phyloP scores from a whole-genome alignment of 176 grass and related monocot genomes.

The Chloris gayana region DNA sequence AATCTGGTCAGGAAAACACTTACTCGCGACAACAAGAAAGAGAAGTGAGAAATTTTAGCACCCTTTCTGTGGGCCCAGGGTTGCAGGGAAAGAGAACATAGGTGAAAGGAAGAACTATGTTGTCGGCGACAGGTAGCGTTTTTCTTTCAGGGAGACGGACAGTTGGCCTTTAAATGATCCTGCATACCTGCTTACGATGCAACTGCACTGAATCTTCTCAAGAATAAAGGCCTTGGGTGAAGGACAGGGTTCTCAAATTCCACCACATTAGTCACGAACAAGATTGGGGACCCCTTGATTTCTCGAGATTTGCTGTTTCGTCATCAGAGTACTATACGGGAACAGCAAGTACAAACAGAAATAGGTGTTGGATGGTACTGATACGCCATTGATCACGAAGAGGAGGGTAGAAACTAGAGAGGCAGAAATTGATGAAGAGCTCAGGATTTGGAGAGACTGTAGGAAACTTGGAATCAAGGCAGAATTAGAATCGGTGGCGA shows the following conservation, averaged over 20 bases:
- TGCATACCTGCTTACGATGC: constrained; percentile 17
- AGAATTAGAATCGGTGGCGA: not conserved
- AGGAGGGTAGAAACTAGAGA: not conserved
- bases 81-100: not conserved
- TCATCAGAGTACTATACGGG: constrained; percentile 8
- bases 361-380: constrained; percentile 18
- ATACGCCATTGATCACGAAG: constrained; percentile 21
- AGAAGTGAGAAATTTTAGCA: not conserved
- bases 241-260: constrained; percentile 19
- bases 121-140: constrained; percentile 43
- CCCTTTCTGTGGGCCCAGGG: not conserved
- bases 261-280: constrained; percentile 12
- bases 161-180: constrained; percentile 22
- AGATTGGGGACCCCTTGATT: not conserved
- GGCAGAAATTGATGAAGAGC: not conserved
- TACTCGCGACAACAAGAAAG: not conserved
- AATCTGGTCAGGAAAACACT: not conserved
- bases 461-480: not conserved
- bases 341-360: constrained; percentile 19
- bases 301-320: not conserved
- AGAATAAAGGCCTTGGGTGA: constrained; percentile 22
- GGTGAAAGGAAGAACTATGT: constrained; percentile 17
- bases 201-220: constrained; percentile 28
- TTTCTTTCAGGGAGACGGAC: not conserved
- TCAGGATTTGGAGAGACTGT: not conserved